These are phyloP conservation scores for Cercospora berteroae DNA, from an alignment of 2,329 filamentous ascomycete genomes.

Conservation along the genomic window DNA sequence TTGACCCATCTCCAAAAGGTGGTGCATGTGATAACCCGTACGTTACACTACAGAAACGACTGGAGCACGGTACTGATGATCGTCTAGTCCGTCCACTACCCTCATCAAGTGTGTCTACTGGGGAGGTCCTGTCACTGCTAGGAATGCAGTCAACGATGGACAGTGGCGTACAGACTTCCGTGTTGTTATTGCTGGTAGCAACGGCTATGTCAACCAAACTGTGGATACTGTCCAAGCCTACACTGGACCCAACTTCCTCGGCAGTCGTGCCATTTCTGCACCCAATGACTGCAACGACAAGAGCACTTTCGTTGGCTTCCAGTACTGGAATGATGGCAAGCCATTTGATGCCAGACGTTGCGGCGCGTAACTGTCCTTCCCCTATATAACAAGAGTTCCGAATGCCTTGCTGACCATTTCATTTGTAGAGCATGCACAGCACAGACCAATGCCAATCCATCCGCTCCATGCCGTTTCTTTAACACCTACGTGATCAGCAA, in stretches of 20 bases:
- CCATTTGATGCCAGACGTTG: conserved; percentile 38
- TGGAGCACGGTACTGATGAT: neutral
- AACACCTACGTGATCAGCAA: conserved; percentile 23
- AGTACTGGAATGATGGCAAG: conserved; percentile 31
- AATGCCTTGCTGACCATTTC: conserved; percentile 26
- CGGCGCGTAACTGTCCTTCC: conserved; percentile 16
- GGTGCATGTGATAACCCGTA: conserved; percentile 14
- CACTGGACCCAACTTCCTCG: conserved; percentile 20
- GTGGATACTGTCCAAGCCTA: conserved; percentile 16
- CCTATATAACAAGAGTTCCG: neutral
- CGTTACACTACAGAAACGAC: neutral
- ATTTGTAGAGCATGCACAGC: conserved; percentile 15
- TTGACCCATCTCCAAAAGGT: conserved; percentile 37
- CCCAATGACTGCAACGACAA: conserved; percentile 30
- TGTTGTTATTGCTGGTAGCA: conserved; percentile 18
- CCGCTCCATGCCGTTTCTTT: conserved; percentile 24
- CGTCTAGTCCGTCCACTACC: conserved; percentile 10
- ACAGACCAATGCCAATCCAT: conserved; percentile 1
- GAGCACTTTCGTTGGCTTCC: conserved; percentile 33
- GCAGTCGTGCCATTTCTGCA: conserved; percentile 31
- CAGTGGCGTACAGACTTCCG: conserved; percentile 25
- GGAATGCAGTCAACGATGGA: conserved; percentile 32
- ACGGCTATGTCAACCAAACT: conserved; percentile 17
- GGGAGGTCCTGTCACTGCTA: conserved; percentile 28
- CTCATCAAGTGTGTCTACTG: conserved; percentile 37